These are phyloP conservation scores for Botryosphaeria agaves DNA, from an alignment of 2,329 filamentous ascomycete species.

Conservation along the genomic window DNA sequence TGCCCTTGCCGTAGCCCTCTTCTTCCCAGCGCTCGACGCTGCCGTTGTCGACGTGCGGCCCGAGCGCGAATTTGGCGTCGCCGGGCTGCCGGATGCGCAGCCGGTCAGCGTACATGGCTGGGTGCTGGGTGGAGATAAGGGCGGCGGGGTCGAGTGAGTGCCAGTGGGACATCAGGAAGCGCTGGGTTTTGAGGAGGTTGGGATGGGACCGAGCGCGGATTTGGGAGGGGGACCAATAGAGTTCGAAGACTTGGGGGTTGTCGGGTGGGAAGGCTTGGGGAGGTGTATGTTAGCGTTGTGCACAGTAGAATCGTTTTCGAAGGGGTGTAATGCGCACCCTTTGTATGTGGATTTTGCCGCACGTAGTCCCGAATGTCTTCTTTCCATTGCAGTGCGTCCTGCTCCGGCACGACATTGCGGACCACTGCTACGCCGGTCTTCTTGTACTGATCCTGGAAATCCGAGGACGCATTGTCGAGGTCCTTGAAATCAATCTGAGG, in stretches of 20 bases:
- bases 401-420: slow-evolving; percentile 44
- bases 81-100: slow-evolving; percentile 37
- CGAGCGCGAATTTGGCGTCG: slow-evolving; percentile 31
- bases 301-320: too few species aligned
- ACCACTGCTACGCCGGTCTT: slow-evolving; percentile 48
- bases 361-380: slow-evolving; percentile 48
- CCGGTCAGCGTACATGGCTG: slow-evolving; percentile 30
- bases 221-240: slow-evolving; percentile 32
- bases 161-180: slow-evolving; percentile 32
- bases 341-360: slow-evolving; percentile 41
- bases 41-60: slow-evolving; percentile 40
- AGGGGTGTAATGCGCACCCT: slow-evolving; percentile 14
- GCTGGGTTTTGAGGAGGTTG: slow-evolving; percentile 27
- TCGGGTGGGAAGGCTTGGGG: slow-evolving; percentile 27
- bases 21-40: slow-evolving; percentile 35
- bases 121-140: slow-evolving; percentile 26
- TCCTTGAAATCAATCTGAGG: slow-evolving; percentile 24
- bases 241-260: slow-evolving; percentile 32
- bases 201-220: slow-evolving; percentile 28
- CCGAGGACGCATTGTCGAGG: slow-evolving; percentile 17
- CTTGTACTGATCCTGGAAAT: slow-evolving; percentile 31
- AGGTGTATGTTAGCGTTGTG: background rate
- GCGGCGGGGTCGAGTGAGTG: slow-evolving; percentile 24
- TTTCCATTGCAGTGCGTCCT: slow-evolving; percentile 48
- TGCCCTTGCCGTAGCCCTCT: slow-evolving; percentile 41